Percentiles rank a stretch among this genome's conserved stretches.
Evolutionary conservation across 306 rosid species (phyloP).

Genomic region (Astragalus membranaceus): DNA sequence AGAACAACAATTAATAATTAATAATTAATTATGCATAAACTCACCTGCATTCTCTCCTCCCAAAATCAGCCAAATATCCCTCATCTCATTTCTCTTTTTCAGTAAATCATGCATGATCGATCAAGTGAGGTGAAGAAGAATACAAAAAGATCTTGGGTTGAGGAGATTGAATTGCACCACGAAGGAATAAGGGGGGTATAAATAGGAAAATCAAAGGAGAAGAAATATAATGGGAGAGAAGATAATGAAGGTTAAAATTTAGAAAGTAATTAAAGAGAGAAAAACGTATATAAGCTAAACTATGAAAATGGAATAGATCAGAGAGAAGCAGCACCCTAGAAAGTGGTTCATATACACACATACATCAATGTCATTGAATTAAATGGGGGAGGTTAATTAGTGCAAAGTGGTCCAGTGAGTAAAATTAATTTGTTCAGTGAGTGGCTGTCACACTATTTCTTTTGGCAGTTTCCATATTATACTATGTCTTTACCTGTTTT

Average conservation of each 20-base stretch:
- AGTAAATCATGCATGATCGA: not conserved
- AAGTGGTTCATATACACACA: conserved; percentile 13
- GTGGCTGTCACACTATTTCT: not conserved
- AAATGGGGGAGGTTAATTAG: not conserved
- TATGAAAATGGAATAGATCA: not conserved
- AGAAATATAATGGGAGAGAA: not conserved
- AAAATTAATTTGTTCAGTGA: not conserved
- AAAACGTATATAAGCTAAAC: conserved; percentile 18
- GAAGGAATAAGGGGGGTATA: not conserved
- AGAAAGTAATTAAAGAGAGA: conserved; percentile 14
- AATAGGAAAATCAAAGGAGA: not conserved
- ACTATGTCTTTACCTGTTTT: conserved; percentile 9
- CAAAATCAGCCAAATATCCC: not conserved
- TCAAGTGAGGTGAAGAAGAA: not conserved
- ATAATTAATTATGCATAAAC: not conserved
- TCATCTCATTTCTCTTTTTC: not conserved
- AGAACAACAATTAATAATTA: not conserved
- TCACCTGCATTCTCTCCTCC: conserved; percentile 2
- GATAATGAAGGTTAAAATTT: not conserved
- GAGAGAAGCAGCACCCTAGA: not conserved
- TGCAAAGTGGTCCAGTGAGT: not conserved
- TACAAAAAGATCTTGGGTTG: not conserved
- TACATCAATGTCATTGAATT: conserved; percentile 5
- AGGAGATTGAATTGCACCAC: not conserved
- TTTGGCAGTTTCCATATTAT: conserved; percentile 28